Base-by-base conservation (phyloP, 768 basidiomycete genomes). In the Naganishia vaughanmartiniae region DNA sequence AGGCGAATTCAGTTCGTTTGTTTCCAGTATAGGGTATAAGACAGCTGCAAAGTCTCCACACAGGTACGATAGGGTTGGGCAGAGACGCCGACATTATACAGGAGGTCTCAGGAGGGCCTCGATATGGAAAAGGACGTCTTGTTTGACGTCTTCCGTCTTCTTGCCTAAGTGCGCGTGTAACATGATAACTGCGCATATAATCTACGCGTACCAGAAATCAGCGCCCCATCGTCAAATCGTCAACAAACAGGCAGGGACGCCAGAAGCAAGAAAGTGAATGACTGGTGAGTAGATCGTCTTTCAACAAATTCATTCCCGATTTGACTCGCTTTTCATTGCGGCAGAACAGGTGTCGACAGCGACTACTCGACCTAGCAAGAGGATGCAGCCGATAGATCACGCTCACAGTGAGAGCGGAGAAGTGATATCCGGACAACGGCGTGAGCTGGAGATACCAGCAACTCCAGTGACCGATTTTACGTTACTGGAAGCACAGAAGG, bases 401-500 rank as follows among this genome's bases (percentile, higher is more conserved):
- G 9, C 42, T 42, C 42, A 7, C 42, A 45, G 24, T n/a, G 24
- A 42, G 42, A 63, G 60, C 39, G 24, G 36, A 15, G 60, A 63
- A 19, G 60, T 24, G 4, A 63, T 34, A 15, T 42, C 60, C 14
- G 60, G 60, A 12, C 60, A 34, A 17, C 42, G 36, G n/a, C 60
- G 42, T 45, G 36, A 45, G 39, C 60, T 63, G 11, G 54, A 63
- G 33, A 63, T 69, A 10, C 68, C 68, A 33, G 68, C 68, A 15
- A 81, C 76, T 11, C 81, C 78, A 17, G 77, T 79, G 19, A 83
- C 83, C 48, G 84, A 84, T 75, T 82, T 84, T 69, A 73, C 78
- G 19, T 72, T 81, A 33, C 80, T 85, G 56, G 84, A 85, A 70
- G 75, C 79, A 1, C 82, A 83, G 46, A 85, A 85, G 77, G 84